Percentiles rank a stretch among this genome's conserved stretches.
These are phyloP conservation scores for Chlamydomonas incerta DNA, from an alignment of 139 green algal species.

Conservation along the genomic window DNA sequence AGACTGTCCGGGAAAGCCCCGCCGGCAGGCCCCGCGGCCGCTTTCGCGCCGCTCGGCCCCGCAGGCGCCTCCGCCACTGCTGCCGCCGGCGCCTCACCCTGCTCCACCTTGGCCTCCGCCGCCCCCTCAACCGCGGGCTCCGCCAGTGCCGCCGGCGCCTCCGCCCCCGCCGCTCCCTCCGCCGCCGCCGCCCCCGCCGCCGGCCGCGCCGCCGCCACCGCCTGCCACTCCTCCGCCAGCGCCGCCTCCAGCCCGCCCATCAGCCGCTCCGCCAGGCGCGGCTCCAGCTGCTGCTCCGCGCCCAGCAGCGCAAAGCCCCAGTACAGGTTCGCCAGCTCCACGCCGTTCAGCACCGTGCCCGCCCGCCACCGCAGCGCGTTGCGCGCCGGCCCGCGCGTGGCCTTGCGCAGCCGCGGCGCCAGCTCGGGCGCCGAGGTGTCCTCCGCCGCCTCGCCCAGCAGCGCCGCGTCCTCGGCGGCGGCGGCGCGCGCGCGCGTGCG, in stretches of 20 bases:
- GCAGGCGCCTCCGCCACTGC: no score
- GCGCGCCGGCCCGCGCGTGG: no score
- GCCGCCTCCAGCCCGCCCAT: slow-evolving; percentile 3
- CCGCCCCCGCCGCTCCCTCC: no score
- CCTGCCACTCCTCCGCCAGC: slow-evolving; percentile 42
- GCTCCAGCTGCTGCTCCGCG: neutral
- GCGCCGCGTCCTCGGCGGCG: neutral
- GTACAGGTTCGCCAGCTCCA: slow-evolving; percentile 46
- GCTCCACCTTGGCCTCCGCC: neutral
- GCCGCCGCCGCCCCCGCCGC: no score
- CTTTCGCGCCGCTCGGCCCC: no score
- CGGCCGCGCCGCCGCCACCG: neutral
- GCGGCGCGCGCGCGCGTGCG: neutral
- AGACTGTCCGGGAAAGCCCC: slow-evolving; percentile 12
- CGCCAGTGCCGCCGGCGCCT: neutral
- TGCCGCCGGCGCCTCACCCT: neutral
- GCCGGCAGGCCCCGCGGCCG: no score
- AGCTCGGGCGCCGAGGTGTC: no score
- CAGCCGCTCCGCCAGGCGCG: neutral
- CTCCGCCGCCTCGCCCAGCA: no score
- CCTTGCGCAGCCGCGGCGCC: no score
- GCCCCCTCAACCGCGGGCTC: no score
- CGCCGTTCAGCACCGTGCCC: neutral
- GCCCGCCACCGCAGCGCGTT: neutral
- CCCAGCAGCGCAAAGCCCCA: slow-evolving; percentile 55